Percentiles rank a stretch among this genome's conserved stretches.
Evolutionary conservation across 441 rosid species (phyloP).

Genomic region (Gossypium armourianum): DNA sequence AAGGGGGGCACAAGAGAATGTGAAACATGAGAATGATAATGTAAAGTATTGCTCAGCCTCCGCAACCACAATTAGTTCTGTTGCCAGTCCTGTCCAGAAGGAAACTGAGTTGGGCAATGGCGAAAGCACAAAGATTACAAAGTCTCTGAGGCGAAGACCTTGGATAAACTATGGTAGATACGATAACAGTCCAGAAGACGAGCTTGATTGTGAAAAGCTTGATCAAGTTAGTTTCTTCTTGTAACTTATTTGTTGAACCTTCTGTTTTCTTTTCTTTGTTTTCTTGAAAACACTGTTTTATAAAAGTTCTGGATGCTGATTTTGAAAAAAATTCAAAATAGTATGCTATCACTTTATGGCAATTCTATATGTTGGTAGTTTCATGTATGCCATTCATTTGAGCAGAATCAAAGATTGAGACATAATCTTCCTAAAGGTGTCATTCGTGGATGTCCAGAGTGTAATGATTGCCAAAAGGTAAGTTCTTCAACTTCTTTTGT

Average conservation of each 20-base stretch:
- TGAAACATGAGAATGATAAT: slow-evolving; percentile 28
- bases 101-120: slow-evolving; percentile 31
- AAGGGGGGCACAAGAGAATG: slow-evolving; percentile 32
- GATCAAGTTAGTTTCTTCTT: slow-evolving; percentile 38
- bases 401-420: slow-evolving; percentile 43
- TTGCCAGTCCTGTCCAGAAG: slow-evolving; percentile 32
- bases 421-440: slow-evolving; percentile 70
- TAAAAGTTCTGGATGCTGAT: neutral
- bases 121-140: slow-evolving; percentile 32
- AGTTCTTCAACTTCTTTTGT: slow-evolving; percentile 7
- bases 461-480: slow-evolving; percentile 90
- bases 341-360: neutral
- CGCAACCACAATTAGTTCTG: slow-evolving; percentile 31
- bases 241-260: neutral
- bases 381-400: slow-evolving; percentile 16
- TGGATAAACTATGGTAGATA: slow-evolving; percentile 48
- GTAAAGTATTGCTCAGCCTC: slow-evolving; percentile 30
- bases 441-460: slow-evolving; percentile 61
- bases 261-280: neutral
- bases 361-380: slow-evolving; percentile 13
- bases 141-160: slow-evolving; percentile 53
- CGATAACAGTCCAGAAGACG: slow-evolving; percentile 39
- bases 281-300: neutral
- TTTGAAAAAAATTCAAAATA: slow-evolving; percentile 6
- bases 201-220: slow-evolving; percentile 36